phyloP scores from a whole-genome alignment of 2,329 filamentous ascomycete species.

The Rutstroemia sp. region DNA sequence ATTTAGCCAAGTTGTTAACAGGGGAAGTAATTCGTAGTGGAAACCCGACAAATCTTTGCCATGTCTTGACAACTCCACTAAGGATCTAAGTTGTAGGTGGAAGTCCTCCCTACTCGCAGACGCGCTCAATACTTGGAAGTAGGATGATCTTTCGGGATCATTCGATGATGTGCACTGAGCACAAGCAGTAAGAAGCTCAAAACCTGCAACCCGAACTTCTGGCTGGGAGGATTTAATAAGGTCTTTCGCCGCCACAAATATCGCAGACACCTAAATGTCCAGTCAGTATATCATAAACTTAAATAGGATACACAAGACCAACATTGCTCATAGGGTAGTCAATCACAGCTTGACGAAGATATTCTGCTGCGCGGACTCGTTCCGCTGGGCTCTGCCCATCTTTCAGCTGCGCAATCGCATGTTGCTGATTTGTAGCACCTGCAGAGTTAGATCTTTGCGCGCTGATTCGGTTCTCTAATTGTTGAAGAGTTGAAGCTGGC shows the following conservation, averaged over 20 bases:
- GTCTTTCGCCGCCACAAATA: conserved; percentile 61
- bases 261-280: conserved; percentile 28
- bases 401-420: conserved; percentile 47
- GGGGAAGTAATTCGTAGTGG: conserved; percentile 57
- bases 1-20: conserved; percentile 54
- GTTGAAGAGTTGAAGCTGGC: conserved; percentile 34
- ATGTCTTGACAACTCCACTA: conserved; percentile 53
- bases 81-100: conserved; percentile 55
- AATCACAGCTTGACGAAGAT: conserved; percentile 47
- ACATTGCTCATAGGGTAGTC: conserved; percentile 46
- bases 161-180: conserved; percentile 54
- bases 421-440: conserved; percentile 45
- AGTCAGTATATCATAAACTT: neutral
- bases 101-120: conserved; percentile 55
- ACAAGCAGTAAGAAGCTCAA: conserved; percentile 58
- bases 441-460: conserved; percentile 33
- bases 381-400: conserved; percentile 42
- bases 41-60: conserved; percentile 59
- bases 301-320: conserved; percentile 7
- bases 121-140: conserved; percentile 54
- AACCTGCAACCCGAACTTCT: conserved; percentile 52
- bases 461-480: conserved; percentile 34
- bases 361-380: conserved; percentile 48
- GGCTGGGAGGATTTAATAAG: conserved; percentile 52
- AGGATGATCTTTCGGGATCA: conserved; percentile 59